Base-by-base conservation (phyloP, 1,139 yeast genomes). In the Debaryomyces subglobosus region DNA sequence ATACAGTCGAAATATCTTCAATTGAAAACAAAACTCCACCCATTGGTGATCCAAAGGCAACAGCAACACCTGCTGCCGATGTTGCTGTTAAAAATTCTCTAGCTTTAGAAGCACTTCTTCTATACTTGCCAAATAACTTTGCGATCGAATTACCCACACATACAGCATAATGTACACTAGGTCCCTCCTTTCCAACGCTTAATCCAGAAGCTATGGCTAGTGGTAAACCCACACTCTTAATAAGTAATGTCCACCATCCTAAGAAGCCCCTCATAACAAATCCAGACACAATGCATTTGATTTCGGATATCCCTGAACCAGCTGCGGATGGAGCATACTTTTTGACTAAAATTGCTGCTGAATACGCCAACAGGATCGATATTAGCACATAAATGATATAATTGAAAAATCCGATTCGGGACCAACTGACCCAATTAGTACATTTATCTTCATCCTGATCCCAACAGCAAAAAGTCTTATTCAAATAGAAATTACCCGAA, bases 251-350 rank as follows among this genome's bases (percentile, higher is more conserved):
- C 64, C 80, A 74, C 68, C 85, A 78, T 18, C 86, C 89, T 47
- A 94, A 74, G 59, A 92, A 95, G 4, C 89, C 91, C 32, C 82
- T 80, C 76, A 89, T 79, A 20, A 81, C 83, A 63, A 92, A 95
- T 0, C 99, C 99, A 0, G 96, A 86, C 1, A 94, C 91, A 55
- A 95, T 91, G 63, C 96, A 89, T 66, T 95, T 95, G 65, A 95
- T 94, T 64, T 95, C 99, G 4, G 97, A 87, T 43, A 95, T 95
- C 0, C 99, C 99, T 2, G 96, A 89, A 0, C 99, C 99, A 0
- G 99, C 96, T 0, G 99, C 99, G 49, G 85, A 78, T 0, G 97
- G 97, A 0, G 97, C 94, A 59, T 82, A 85, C 18, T 68, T 65
- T 56, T 82, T 77, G 41, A 95, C 97, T 40, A 90, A 64, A 12